phyloP scores from a whole-genome alignment of 352 stramenopile genomes.

The Pythium utonaiense region DNA sequence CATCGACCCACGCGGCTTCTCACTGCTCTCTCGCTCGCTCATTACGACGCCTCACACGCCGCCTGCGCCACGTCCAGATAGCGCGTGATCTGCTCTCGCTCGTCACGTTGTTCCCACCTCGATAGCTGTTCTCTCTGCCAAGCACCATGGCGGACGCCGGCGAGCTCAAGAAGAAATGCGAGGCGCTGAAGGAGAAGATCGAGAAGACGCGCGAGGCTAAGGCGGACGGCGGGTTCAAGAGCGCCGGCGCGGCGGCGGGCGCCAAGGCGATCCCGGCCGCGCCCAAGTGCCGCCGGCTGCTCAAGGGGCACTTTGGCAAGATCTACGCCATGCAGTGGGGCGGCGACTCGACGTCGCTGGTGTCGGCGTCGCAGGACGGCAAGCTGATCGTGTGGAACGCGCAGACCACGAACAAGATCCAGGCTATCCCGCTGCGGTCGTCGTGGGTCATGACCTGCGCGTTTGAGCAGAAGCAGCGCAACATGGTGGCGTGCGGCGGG shows the following conservation, averaged over 20 bases:
- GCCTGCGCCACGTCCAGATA: neutral
- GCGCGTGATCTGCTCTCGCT: neutral
- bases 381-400: conserved; percentile 99
- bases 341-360: conserved; percentile 87
- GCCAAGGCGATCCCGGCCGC: conserved; percentile 79
- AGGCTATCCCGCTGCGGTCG: conserved; percentile 95
- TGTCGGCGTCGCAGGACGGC: conserved; percentile 95
- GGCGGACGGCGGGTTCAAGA: conserved; percentile 74
- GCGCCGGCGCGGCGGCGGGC: conserved; percentile 42
- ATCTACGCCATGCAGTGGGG: conserved; percentile 99
- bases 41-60: conserved; percentile 4
- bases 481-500: conserved; percentile 97
- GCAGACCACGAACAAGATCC: conserved; percentile 95
- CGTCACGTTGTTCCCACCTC: neutral
- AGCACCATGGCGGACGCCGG: conserved; percentile 63
- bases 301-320: conserved; percentile 99
- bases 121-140: neutral
- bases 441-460: conserved; percentile 99
- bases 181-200: conserved; percentile 85
- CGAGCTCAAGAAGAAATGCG: conserved; percentile 87
- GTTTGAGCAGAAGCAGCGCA: conserved; percentile 96
- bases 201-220: conserved; percentile 80
- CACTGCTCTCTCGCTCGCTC: neutral
- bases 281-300: conserved; percentile 90
- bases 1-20: neutral